Conservation (phyloP, 257 asterid genomes). For the Solanum chaucha region DNA sequence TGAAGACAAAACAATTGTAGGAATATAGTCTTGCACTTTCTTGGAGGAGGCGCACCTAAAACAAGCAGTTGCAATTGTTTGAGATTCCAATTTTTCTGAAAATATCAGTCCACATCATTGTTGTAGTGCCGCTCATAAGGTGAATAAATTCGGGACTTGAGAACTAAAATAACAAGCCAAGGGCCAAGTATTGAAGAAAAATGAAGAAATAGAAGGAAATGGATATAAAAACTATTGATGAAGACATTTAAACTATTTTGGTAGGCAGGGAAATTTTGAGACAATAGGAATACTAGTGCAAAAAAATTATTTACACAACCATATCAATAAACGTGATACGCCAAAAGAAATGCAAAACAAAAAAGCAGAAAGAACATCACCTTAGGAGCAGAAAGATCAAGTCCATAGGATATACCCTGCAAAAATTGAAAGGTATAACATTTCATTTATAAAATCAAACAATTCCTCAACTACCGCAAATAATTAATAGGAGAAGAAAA, state of each 20-base stretch:
- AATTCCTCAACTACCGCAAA: not conserved
- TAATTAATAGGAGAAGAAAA: not conserved
- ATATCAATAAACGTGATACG: not conserved
- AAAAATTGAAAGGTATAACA: slow-evolving; percentile 11
- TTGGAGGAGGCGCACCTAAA: slow-evolving; percentile 52
- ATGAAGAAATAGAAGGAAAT: not conserved
- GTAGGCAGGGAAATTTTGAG: not conserved
- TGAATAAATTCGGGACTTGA: not conserved
- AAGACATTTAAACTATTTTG: not conserved
- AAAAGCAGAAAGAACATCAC: slow-evolving; percentile 17
- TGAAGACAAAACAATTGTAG: slow-evolving; percentile 23
- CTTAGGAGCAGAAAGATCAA: slow-evolving; percentile 47
- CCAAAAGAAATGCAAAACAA: not conserved
- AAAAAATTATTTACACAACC: not conserved
- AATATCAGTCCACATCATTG: not conserved
- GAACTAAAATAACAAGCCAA: not conserved
- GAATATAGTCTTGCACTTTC: slow-evolving; percentile 38
- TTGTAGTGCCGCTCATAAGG: not conserved
- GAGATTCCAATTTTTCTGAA: not conserved
- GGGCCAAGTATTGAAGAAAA: not conserved
- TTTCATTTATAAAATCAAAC: not conserved
- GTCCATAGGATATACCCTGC: slow-evolving; percentile 63
- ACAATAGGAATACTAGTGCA: not conserved
- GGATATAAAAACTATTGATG: not conserved
- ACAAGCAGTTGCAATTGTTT: slow-evolving; percentile 5